Conservation (phyloP, 305 asterid genomes). For the Rubia occidens region DNA sequence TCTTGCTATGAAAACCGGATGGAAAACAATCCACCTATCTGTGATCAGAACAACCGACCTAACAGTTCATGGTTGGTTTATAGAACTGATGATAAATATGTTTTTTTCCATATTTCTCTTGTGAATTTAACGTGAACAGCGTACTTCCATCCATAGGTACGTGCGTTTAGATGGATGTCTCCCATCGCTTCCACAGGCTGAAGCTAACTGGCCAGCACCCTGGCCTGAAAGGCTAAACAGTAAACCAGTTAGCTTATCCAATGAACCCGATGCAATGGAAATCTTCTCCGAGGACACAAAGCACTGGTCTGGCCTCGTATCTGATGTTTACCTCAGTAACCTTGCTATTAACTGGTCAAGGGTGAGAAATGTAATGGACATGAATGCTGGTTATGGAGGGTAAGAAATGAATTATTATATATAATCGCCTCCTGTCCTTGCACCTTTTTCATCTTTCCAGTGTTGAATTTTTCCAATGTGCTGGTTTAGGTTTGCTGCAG, state of each 20-base stretch:
- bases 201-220: slow-evolving; percentile 55
- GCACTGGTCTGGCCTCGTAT: slow-evolving; percentile 78
- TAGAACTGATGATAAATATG: not conserved
- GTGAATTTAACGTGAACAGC: slow-evolving; percentile 5
- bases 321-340: slow-evolving; percentile 65
- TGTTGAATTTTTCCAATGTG: not conserved
- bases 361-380: slow-evolving; percentile 78
- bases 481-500: slow-evolving; percentile 67
- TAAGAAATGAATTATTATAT: slow-evolving; percentile 24
- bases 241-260: slow-evolving; percentile 53
- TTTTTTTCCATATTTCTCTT: slow-evolving; percentile 1
- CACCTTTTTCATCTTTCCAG: slow-evolving; percentile 1
- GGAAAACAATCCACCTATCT: slow-evolving; percentile 58
- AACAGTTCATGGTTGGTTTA: slow-evolving; percentile 56
- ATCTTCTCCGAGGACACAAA: slow-evolving; percentile 51
- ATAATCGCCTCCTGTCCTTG: not conserved
- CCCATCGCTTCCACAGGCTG: slow-evolving; percentile 31
- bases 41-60: slow-evolving; percentile 40
- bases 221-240: slow-evolving; percentile 76
- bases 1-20: slow-evolving; percentile 61
- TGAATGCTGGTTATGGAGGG: slow-evolving; percentile 97
- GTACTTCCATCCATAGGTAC: slow-evolving; percentile 47
- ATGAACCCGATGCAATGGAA: slow-evolving; percentile 44
- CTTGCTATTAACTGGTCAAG: slow-evolving; percentile 61
- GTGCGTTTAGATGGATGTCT: slow-evolving; percentile 66